These are phyloP conservation scores for Metschnikowia amazonensis DNA, from an alignment of 805 yeast species.

Conservation along the genomic window DNA sequence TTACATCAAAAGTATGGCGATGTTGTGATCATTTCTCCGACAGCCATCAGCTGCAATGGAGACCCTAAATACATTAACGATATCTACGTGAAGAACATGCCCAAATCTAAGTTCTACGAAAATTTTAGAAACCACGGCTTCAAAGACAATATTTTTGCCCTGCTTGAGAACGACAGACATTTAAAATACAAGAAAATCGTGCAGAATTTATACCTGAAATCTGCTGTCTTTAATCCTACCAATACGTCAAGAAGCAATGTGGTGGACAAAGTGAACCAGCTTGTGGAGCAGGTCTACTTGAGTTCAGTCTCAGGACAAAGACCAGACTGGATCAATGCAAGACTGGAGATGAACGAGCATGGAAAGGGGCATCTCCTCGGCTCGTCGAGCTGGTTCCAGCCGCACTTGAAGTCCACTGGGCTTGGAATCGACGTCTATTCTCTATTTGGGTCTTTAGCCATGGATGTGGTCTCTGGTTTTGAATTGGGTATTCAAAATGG, in stretches of 20 bases:
- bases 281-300: slow-evolving; percentile 25
- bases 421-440: slow-evolving; percentile 53
- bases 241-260: slow-evolving; percentile 27
- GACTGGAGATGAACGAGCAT: slow-evolving; percentile 28
- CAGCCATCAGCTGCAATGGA: slow-evolving; percentile 55
- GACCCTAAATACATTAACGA: slow-evolving; percentile 49
- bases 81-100: slow-evolving; percentile 53
- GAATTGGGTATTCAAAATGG: slow-evolving; percentile 52
- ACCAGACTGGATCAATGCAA: slow-evolving; percentile 35
- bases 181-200: slow-evolving; percentile 29
- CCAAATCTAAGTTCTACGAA: slow-evolving; percentile 56
- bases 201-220: slow-evolving; percentile 32
- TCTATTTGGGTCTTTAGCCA: slow-evolving; percentile 64
- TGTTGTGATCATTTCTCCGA: slow-evolving; percentile 58
- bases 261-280: slow-evolving; percentile 24
- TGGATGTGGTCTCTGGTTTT: slow-evolving; percentile 64
- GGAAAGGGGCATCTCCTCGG: slow-evolving; percentile 30
- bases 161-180: slow-evolving; percentile 40
- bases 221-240: slow-evolving; percentile 29
- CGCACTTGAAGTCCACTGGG: slow-evolving; percentile 19
- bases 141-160: slow-evolving; percentile 55
- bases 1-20: slow-evolving; percentile 59
- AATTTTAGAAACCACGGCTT: slow-evolving; percentile 57
- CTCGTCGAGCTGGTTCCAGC: slow-evolving; percentile 31
- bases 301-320: slow-evolving; percentile 29